phyloP scores from a whole-genome alignment of 2,329 filamentous ascomycete genomes.

The Chaetomium sp. region DNA sequence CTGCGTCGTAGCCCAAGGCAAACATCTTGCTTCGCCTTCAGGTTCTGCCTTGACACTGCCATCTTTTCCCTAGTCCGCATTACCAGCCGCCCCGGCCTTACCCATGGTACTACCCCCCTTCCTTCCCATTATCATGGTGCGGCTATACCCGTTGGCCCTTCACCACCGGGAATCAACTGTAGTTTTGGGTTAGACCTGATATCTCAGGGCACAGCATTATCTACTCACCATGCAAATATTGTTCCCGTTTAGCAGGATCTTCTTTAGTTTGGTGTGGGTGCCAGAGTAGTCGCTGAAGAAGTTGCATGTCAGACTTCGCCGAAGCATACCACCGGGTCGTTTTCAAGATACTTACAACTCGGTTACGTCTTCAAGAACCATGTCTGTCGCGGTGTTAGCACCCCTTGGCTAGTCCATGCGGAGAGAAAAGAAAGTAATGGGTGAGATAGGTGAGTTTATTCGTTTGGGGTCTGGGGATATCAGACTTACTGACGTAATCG shows the following conservation, averaged over 20 bases:
- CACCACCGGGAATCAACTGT: slow-evolving; percentile 71
- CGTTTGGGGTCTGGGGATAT: neutral
- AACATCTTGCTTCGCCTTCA: too few relatives aligned
- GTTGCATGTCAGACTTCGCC: neutral
- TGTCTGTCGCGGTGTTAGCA: slow-evolving; percentile 55
- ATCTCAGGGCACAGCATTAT: neutral
- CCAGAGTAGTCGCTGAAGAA: slow-evolving; percentile 78
- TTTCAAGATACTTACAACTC: slow-evolving; percentile 65
- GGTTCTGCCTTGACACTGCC: too few relatives aligned
- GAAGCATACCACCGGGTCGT: neutral
- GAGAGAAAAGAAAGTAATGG: neutral
- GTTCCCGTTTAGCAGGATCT: slow-evolving; percentile 95
- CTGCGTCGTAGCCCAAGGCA: too few relatives aligned
- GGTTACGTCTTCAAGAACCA: slow-evolving; percentile 95
- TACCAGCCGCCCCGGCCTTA: neutral
- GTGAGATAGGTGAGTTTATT: neutral
- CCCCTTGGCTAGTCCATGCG: neutral
- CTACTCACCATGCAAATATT: slow-evolving; percentile 92
- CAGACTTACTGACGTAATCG: slow-evolving; percentile 94
- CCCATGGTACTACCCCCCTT: neutral
- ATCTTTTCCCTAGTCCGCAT: too few relatives aligned
- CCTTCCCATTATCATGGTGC: slow-evolving; percentile 16
- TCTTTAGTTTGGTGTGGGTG: slow-evolving; percentile 79
- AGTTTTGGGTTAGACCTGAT: neutral
- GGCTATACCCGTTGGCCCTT: slow-evolving; percentile 50